phyloP scores from a whole-genome alignment of 83 land plant genomes.

The Isoetes engelmannii region DNA sequence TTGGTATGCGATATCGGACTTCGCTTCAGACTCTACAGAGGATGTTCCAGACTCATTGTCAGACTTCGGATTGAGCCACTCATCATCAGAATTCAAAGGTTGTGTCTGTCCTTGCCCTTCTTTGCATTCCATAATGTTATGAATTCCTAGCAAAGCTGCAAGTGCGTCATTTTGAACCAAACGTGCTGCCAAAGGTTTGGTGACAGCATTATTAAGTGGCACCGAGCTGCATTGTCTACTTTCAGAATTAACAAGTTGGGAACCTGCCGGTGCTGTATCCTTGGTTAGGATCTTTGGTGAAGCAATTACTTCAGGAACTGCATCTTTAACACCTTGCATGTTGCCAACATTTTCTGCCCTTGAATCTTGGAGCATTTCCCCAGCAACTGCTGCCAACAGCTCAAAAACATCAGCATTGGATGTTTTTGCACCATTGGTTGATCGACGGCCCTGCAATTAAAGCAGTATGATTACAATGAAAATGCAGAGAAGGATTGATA shows the following conservation, averaged over 20 bases:
- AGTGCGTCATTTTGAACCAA: neutral
- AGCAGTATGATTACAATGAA: neutral
- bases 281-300: no score
- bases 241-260: no score
- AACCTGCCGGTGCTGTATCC: no score
- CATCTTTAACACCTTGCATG: no score
- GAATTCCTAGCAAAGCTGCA: neutral
- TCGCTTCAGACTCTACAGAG: neutral
- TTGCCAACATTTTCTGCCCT: conserved; percentile 7
- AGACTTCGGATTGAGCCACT: neutral
- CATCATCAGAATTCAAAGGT: no score
- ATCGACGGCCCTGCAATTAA: conserved; percentile 23
- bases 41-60: conserved; percentile 1
- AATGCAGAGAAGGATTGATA: neutral
- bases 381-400: conserved; percentile 24
- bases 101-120: neutral
- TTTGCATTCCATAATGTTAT: neutral
- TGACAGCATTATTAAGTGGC: neutral
- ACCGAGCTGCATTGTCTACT: neutral
- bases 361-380: conserved; percentile 20
- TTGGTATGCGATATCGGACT: neutral
- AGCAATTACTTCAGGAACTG: no score
- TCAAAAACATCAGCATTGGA: conserved; percentile 20
- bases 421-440: conserved; percentile 8
- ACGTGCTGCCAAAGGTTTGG: neutral